phyloP scores from a whole-genome alignment of 2,329 filamentous ascomycete species.

The Phaeosphaeriaceae sp. region DNA sequence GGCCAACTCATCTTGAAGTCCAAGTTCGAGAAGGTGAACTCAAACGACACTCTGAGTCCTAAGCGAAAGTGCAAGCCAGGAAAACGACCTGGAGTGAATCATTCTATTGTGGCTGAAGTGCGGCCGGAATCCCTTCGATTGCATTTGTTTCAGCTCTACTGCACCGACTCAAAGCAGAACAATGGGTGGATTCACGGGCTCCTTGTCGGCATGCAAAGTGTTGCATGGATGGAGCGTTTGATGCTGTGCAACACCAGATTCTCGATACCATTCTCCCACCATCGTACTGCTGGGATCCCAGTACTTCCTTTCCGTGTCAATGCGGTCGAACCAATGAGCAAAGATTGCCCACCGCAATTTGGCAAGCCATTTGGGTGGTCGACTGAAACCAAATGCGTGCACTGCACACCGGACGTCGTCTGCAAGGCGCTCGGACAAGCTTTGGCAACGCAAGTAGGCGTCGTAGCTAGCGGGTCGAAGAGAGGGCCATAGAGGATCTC shows the following conservation, averaged over 20 bases:
- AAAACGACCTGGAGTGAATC: background rate
- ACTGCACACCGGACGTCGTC: conserved; percentile 39
- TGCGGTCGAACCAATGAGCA: conserved; percentile 31
- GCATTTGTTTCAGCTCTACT: conserved; percentile 23
- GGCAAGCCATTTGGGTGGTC: conserved; percentile 32
- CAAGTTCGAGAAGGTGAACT: background rate
- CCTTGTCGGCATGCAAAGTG: conserved; percentile 34
- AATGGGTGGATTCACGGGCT: conserved; percentile 20
- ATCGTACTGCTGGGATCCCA: conserved; percentile 26
- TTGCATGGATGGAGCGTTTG: conserved; percentile 40
- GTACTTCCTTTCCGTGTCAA: conserved; percentile 23
- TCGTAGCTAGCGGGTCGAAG: conserved; percentile 29
- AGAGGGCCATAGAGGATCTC: conserved; percentile 21
- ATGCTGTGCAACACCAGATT: conserved; percentile 41
- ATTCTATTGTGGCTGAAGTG: background rate
- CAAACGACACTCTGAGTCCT: background rate
- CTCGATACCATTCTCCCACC: conserved; percentile 40
- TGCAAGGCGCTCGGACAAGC: conserved; percentile 41
- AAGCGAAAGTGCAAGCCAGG: background rate
- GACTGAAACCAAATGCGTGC: conserved; percentile 31
- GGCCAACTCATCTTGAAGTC: background rate
- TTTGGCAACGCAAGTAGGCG: conserved; percentile 37
- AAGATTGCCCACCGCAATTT: conserved; percentile 17
- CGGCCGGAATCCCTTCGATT: conserved; percentile 9
- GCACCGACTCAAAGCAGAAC: conserved; percentile 5